Base-by-base conservation (phyloP, 148 eudicot species). In the Pharnaceum exiguum region DNA sequence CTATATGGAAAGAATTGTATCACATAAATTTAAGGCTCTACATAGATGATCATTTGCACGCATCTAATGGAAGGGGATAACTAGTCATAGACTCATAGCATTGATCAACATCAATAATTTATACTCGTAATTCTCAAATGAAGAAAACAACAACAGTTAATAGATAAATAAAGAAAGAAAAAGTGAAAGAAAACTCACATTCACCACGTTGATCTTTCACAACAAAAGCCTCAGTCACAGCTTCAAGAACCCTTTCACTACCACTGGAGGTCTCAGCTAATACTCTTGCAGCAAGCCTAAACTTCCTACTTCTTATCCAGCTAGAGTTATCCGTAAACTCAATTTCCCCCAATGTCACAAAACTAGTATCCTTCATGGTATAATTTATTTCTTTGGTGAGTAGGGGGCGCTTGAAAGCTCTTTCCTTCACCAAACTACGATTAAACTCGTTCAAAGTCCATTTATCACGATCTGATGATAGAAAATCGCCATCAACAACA, bases 191-290 rank as follows among this genome's bases (percentile, higher is more conserved):
- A 39, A 21, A 62, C 95, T 79, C 47, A 89, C 97, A 51, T 79
- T 86, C 97, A 5, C 97, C 97, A 2, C 97, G 78, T 24, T 89
- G 97, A 15, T 89, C 97, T 40, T 80, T 86, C 28, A 89, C 95
- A 12, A 65, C 58, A 31, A 89, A 86, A 18, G 97, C 45, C 23
- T 81, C 77, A 1, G 88, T 79, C 2, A 79, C 55, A 13, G 87
- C 86, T 69, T 83, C 87, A 1, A 71, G 68, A 0, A 89, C 39
- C 35, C 63, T 29, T 33, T 44, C 66, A 55, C n/a, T n/a, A n/a
- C 59, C 62, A 11, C 33, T 13, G 13, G 64, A 44, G 5, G 40
- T 46, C 24, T 65, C 65, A 2, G 18, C 30, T 31, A 69, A 62
- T 19, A 81, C 81, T 36, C 85, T 71, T 2, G 88, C 96, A 17